Percentiles rank a stretch among this genome's conserved stretches.
phyloP scores from a whole-genome alignment of 2,329 filamentous ascomycete genomes.

The Dactylellina haptotyla region DNA sequence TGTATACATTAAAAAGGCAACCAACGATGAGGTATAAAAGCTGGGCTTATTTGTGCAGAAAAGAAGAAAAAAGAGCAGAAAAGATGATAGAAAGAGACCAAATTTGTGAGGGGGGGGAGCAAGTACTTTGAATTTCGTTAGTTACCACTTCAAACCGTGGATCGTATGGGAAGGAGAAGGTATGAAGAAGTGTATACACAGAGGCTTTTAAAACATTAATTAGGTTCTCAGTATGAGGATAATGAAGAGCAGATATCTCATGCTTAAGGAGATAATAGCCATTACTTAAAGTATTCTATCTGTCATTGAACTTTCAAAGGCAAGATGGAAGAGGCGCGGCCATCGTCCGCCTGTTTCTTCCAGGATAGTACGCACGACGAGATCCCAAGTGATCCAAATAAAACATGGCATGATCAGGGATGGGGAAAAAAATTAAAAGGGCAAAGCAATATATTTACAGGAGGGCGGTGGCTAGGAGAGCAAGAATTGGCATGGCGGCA shows the following conservation, averaged over 20 bases:
- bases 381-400: conserved; percentile 55
- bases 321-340: conserved; percentile 28
- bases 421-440: conserved; percentile 43
- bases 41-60: too few species aligned
- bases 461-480: conserved; percentile 60
- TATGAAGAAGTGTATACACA: conserved; percentile 15
- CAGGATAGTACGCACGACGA: conserved; percentile 8
- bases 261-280: conserved; percentile 10
- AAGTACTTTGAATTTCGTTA: conserved; percentile 23
- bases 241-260: conserved; percentile 14
- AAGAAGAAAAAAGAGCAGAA: not conserved
- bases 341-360: conserved; percentile 30
- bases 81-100: not conserved
- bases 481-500: conserved; percentile 60
- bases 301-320: conserved; percentile 42
- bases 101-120: not conserved
- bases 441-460: conserved; percentile 49
- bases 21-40: not conserved
- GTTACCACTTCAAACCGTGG: conserved; percentile 19
- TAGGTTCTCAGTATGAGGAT: conserved; percentile 15
- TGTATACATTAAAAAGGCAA: too few species aligned
- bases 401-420: conserved; percentile 52
- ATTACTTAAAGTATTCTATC: conserved; percentile 44
- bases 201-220: conserved; percentile 33
- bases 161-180: conserved; percentile 6